Base-by-base conservation (phyloP, 2,329 filamentous ascomycete genomes). In the Byssoonygena ceratinophila region DNA sequence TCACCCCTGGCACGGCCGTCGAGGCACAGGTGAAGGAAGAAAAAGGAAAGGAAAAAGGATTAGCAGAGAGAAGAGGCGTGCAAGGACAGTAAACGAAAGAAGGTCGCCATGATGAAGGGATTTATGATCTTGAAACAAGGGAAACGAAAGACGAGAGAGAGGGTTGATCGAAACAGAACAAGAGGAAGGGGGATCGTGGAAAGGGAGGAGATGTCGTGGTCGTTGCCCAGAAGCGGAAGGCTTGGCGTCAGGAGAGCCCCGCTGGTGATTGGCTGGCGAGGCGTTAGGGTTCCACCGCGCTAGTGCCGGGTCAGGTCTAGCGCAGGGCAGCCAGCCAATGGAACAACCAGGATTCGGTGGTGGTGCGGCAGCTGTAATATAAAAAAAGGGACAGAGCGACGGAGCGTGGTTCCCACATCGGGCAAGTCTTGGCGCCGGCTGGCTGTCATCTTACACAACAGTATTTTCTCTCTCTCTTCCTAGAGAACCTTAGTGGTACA, bases 291-390 rank as follows among this genome's bases (percentile, higher is more conserved):
- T n/a, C 20, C 18, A 14, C 9, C 9, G 39, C 27, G 27, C 48
- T 44, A 44, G n/a, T 16, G 22, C 48, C n/a, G 12, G 25, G 31
- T 6, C 25, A 2, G 29, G 31, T n/a, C 39, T 43, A 44, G 48
- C 40, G 48, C 12, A 25, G 11, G 11, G 8, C 3, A n/a, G 16
- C 18, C 18, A 23, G 27, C 48, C 48, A 51, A 51, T 51, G 14
- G 16, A 12, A 44, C 6, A 5, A 20, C 6, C 5, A 1, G 4
- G 29, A 3, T 25, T 16, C 11, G 9, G 7, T 14, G 1, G 18
- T 44, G 37, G 37, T 51, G 48, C 37, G 48, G 40, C 48, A 51
- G 16, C 9, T 27, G 3, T 27, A 9, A n/a, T n/a, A 34, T 43
- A 31, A 14, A 44, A 41, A 12, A n/a, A 41, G 6, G 36, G 18